Evolutionary conservation across 73 alveolate genomes (phyloP).

Genomic region (Tetrahymena thermophila): DNA sequence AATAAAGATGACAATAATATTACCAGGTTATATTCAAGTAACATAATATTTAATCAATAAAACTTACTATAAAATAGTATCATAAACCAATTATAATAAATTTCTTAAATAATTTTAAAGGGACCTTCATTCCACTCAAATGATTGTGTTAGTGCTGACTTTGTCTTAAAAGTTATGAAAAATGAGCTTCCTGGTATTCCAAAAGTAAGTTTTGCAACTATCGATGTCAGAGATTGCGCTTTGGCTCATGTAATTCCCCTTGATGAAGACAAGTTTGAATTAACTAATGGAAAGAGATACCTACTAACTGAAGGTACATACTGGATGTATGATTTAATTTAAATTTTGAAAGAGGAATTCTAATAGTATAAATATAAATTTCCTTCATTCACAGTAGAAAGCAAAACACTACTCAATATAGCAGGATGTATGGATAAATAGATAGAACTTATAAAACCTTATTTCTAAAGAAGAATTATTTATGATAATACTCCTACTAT

Average conservation of each 20-base stretch:
- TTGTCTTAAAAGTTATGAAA: background rate
- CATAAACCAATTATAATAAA: background rate
- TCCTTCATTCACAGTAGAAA: background rate
- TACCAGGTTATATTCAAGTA: slow-evolving; percentile 49
- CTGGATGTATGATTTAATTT: background rate
- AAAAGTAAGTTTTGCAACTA: slow-evolving; percentile 9
- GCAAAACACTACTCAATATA: background rate
- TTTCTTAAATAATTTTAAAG: background rate
- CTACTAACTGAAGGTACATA: background rate
- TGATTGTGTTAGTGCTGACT: background rate
- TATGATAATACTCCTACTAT: background rate
- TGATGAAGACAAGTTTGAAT: background rate
- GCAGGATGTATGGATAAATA: background rate
- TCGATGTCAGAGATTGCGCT: slow-evolving; percentile 61
- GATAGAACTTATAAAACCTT: background rate
- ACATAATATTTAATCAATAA: slow-evolving; percentile 24
- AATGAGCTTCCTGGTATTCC: slow-evolving; percentile 39
- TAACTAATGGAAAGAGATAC: background rate
- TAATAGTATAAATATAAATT: background rate
- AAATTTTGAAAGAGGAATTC: background rate
- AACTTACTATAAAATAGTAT: background rate
- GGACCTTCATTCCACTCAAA: background rate
- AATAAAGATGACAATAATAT: slow-evolving; percentile 39
- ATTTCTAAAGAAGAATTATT: background rate
- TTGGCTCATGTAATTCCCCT: slow-evolving; percentile 45